These are phyloP conservation scores for Trichoderma sp. DNA, from an alignment of 2,329 filamentous ascomycete species.

Conservation along the genomic window DNA sequence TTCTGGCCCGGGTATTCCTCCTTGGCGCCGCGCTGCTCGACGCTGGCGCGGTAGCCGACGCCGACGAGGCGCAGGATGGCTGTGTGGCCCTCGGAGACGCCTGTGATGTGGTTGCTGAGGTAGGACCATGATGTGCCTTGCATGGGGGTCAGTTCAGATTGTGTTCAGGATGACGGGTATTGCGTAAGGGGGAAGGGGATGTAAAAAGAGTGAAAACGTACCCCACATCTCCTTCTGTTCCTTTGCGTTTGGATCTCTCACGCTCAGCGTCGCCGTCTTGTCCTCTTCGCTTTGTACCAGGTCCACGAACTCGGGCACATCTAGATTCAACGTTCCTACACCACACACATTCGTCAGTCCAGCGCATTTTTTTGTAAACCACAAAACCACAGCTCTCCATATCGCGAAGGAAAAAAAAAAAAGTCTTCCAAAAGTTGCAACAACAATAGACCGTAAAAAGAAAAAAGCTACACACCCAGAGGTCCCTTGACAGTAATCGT, in stretches of 20 bases:
- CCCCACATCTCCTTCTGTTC: constrained; percentile 96
- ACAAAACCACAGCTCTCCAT: background rate
- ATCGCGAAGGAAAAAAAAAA: too few species aligned
- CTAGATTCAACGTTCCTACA: constrained; percentile 70
- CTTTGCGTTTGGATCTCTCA: constrained; percentile 65
- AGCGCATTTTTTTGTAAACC: background rate
- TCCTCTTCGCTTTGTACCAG: constrained; percentile 64
- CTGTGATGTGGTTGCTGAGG: constrained; percentile 84
- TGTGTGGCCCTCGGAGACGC: constrained; percentile 94
- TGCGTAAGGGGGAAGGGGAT: background rate
- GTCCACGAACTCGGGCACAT: constrained; percentile 74
- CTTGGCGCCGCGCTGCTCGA: constrained; percentile 73
- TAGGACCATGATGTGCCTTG: constrained; percentile 91
- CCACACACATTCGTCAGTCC: constrained; percentile 10
- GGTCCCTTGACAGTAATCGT: constrained; percentile 77
- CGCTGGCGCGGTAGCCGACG: constrained; percentile 87
- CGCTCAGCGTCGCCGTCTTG: constrained; percentile 63
- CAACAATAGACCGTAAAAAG: background rate
- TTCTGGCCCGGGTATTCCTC: constrained; percentile 78
- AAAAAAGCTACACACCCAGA: constrained; percentile 55
- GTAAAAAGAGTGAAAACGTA: constrained; percentile 37
- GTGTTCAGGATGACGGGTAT: background rate
- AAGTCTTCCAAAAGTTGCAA: background rate
- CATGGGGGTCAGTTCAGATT: too few species aligned
- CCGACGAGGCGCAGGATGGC: constrained; percentile 90